Evolutionary conservation across 83 land plant species (phyloP), one percentile per base, ranked within the genome.

Genomic region (Diphasiastrum complanatum): DNA sequence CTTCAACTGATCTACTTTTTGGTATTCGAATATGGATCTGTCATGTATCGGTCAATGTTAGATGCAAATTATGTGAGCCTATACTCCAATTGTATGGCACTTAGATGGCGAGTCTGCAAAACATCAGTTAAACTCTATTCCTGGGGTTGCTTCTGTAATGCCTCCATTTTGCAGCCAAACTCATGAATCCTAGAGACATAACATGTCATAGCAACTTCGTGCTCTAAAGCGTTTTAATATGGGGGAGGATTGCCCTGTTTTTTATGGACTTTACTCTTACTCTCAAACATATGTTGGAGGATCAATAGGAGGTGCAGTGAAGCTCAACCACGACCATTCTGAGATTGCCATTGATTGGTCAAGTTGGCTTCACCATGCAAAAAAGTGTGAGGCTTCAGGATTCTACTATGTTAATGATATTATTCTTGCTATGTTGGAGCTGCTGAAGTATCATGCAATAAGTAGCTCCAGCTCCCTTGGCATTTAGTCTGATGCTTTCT

Each of bases 261-360:
- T 71, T 54, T 70, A 71, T 43, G 74, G 74, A 31, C 69, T 71
- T 14, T 71, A 71, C 62, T 48, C 69, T 27, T 71, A 64, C 34
- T 71, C 70, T 30, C 74, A 71, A 36, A 71, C 74, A n/a, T 71
- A 64, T 46, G 74, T 70, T 2, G 74, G 74, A 29, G 74, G 74
- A 27, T 71, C 74, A 0, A 70, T 71, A 3, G 74, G 74, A 1
- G 74, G 74, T 32, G 74, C 74, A 14, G 69, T 64, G 12, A 64
- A 41, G 52, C 70, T 71, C 41, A 71, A 71, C 49, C 74, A 71
- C 28, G 59, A 47, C 22, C 69, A 55, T 22, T 30, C 68, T 26
- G 74, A 71, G 32, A 71, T 71, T 64, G 74, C 74, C 20, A 63
- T 71, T 14, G 64, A 71, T 67, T 71, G 74, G 74, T 60, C 74